These are phyloP conservation scores for Gautieria morchelliformis DNA, from an alignment of 768 basidiomycete genomes.

Conservation along the genomic window DNA sequence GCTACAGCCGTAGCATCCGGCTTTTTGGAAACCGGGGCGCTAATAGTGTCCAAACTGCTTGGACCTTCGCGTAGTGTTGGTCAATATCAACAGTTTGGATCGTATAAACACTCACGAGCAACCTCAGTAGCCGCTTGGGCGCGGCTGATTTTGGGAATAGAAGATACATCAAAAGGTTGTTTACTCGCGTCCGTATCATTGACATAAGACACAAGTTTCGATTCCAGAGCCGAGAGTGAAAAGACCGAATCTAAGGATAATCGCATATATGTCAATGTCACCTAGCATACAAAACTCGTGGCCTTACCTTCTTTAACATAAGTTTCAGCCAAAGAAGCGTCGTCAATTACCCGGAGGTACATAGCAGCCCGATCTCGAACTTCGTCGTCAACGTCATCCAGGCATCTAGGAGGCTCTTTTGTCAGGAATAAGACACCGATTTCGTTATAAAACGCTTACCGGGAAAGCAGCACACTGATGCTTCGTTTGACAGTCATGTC, in stretches of 20 bases:
- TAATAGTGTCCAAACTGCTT: slow-evolving; percentile 78
- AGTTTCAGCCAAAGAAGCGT: slow-evolving; percentile 67
- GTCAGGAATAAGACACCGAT: background rate
- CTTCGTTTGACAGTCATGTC: slow-evolving; percentile 77
- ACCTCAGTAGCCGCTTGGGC: slow-evolving; percentile 84
- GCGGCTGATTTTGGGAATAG: slow-evolving; percentile 90
- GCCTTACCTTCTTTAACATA: slow-evolving; percentile 86
- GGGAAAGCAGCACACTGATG: slow-evolving; percentile 74
- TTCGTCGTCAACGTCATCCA: slow-evolving; percentile 98
- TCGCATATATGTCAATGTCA: slow-evolving; percentile 4
- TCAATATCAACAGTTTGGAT: background rate
- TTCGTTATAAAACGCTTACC: slow-evolving; percentile 36
- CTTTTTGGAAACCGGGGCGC: slow-evolving; percentile 39
- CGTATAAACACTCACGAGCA: slow-evolving; percentile 52
- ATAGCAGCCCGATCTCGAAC: slow-evolving; percentile 95
- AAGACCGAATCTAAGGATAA: slow-evolving; percentile 73
- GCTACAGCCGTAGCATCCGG: slow-evolving; percentile 37
- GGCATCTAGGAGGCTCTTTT: slow-evolving; percentile 44
- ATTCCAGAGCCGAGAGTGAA: slow-evolving; percentile 82
- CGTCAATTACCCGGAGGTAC: slow-evolving; percentile 79
- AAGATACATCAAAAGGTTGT: slow-evolving; percentile 75
- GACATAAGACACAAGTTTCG: slow-evolving; percentile 89
- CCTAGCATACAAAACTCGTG: background rate
- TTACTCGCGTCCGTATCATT: slow-evolving; percentile 63
- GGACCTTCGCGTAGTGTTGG: slow-evolving; percentile 41